These are phyloP conservation scores for Hymenoscyphus linearis DNA, from an alignment of 2,329 filamentous ascomycete genomes.

Conservation along the genomic window DNA sequence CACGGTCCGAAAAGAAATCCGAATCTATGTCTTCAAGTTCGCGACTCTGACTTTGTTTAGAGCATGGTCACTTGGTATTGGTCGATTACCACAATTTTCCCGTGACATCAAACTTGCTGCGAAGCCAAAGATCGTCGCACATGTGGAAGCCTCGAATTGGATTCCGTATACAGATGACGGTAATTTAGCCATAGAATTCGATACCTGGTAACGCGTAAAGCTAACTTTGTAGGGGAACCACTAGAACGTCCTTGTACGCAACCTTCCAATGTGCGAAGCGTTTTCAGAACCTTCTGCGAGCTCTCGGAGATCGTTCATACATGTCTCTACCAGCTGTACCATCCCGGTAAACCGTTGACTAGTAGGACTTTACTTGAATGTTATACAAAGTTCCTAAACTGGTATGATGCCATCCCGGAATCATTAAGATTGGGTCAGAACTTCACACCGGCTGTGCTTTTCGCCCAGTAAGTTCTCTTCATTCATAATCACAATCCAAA, in stretches of 20 bases:
- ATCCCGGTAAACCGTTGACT: conserved; percentile 60
- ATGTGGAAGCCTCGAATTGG: conserved; percentile 54
- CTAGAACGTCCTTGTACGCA: conserved; percentile 56
- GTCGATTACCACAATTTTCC: conserved; percentile 55
- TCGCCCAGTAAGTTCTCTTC: conserved; percentile 60
- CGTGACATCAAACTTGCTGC: conserved; percentile 50
- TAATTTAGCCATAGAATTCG: conserved; percentile 6
- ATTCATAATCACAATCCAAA: background rate
- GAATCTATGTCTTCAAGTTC: background rate
- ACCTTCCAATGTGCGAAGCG: conserved; percentile 62
- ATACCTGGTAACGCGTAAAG: background rate
- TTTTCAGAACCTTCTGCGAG: conserved; percentile 64
- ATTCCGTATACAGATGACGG: conserved; percentile 32
- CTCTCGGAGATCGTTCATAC: conserved; percentile 70
- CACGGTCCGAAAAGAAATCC: conserved; percentile 41
- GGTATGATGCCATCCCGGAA: conserved; percentile 64
- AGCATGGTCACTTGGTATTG: conserved; percentile 61
- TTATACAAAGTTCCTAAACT: conserved; percentile 65
- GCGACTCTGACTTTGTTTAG: conserved; percentile 33
- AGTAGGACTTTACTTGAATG: conserved; percentile 57
- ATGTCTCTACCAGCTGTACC: conserved; percentile 55
- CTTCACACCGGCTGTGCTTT: conserved; percentile 67
- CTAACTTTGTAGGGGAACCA: conserved; percentile 32
- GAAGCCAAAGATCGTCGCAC: conserved; percentile 55
- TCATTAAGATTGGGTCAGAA: conserved; percentile 60